phyloP scores from a whole-genome alignment of 768 basidiomycete genomes.

The Mycena chlorophos region DNA sequence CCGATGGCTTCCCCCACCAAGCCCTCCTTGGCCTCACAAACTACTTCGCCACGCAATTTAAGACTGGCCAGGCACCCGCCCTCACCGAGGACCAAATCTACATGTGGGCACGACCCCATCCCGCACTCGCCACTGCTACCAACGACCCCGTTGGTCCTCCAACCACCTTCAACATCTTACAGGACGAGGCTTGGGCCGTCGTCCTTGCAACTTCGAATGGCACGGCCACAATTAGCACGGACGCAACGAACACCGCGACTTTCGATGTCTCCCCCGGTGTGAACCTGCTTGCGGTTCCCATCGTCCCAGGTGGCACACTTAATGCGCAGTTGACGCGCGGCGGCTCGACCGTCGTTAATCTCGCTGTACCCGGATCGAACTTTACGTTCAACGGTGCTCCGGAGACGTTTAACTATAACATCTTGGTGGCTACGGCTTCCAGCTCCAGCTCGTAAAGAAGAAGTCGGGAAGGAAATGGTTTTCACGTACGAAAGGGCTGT shows the following conservation, averaged over 20 bases:
- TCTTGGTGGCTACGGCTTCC: too few relatives aligned
- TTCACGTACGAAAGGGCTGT: too few relatives aligned
- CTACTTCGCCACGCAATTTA: slow-evolving; percentile 72
- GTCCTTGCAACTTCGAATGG: slow-evolving; percentile 58
- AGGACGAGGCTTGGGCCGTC: slow-evolving; percentile 71
- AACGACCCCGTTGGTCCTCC: slow-evolving; percentile 58
- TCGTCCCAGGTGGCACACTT: slow-evolving; percentile 54
- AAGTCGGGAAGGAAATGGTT: too few relatives aligned
- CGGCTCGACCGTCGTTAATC: slow-evolving; percentile 46
- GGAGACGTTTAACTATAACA: slow-evolving; percentile 69
- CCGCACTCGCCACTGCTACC: slow-evolving; percentile 48
- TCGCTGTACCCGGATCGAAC: slow-evolving; percentile 39
- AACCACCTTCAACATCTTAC: slow-evolving; percentile 54
- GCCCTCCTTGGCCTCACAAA: slow-evolving; percentile 65
- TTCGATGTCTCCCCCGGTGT: slow-evolving; percentile 57
- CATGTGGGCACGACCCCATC: slow-evolving; percentile 72
- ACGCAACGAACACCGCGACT: slow-evolving; percentile 42
- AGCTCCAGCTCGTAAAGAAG: slow-evolving; percentile 5
- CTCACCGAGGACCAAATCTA: slow-evolving; percentile 62
- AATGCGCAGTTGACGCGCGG: slow-evolving; percentile 48
- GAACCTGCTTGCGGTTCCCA: slow-evolving; percentile 60
- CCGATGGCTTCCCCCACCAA: slow-evolving; percentile 61
- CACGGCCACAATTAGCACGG: slow-evolving; percentile 55
- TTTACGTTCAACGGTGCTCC: slow-evolving; percentile 60
- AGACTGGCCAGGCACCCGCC: slow-evolving; percentile 61